Conservation (phyloP, 148 eudicot genomes). For the Rhododendron ferrugineum region DNA sequence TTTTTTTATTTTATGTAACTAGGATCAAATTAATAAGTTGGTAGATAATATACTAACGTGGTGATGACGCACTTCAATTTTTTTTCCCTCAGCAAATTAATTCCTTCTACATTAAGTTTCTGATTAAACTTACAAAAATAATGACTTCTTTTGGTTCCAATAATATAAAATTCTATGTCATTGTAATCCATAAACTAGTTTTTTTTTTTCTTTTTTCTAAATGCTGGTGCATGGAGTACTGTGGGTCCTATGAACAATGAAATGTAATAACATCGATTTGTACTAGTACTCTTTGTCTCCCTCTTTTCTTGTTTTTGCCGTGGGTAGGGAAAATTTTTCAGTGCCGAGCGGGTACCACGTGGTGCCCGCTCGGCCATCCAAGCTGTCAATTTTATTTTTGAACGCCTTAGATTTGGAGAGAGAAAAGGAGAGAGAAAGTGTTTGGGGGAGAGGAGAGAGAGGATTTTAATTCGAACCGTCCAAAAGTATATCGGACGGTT, state of each 20-base stretch:
- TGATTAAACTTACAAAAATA: neutral
- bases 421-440: too few species aligned
- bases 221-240: neutral
- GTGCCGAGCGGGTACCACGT: too few species aligned
- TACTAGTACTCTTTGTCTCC: too few species aligned
- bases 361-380: too few species aligned
- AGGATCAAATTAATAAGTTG: neutral
- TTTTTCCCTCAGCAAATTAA: neutral
- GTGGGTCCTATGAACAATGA: neutral
- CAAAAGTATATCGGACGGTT: too few species aligned
- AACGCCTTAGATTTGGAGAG: too few species aligned
- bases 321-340: too few species aligned
- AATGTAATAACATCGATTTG: too few species aligned
- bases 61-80: neutral
- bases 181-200: neutral
- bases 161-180: neutral
- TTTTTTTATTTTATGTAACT: neutral
- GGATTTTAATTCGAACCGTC: too few species aligned
- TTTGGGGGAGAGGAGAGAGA: too few species aligned
- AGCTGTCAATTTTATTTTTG: too few species aligned
- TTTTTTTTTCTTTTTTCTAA: neutral
- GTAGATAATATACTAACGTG: neutral
- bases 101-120: neutral
- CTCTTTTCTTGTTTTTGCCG: too few species aligned
- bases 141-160: neutral